phyloP scores from a whole-genome alignment of 148 eudicot genomes.

The Dysphania ambrosioides region DNA sequence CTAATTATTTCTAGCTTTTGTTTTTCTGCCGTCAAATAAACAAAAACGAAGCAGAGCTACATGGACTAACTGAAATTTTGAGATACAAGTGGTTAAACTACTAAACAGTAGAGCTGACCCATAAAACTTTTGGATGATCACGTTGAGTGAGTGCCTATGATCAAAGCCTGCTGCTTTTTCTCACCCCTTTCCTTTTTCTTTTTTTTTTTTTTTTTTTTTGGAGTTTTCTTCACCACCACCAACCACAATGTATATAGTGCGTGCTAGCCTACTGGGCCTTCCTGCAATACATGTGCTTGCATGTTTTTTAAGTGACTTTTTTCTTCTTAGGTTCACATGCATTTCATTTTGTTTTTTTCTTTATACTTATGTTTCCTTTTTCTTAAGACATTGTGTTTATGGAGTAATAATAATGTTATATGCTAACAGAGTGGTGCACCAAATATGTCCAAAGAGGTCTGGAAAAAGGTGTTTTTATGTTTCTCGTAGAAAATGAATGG shows the following conservation, averaged over 20 bases:
- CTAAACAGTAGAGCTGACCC: conserved; percentile 7
- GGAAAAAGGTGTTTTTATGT: conserved; percentile 1
- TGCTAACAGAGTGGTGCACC: conserved; percentile 6
- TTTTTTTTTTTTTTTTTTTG: background rate
- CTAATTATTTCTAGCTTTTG: no score
- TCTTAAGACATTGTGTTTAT: no score
- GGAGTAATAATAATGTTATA: background rate
- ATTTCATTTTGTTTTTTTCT: background rate
- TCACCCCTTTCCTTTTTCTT: background rate
- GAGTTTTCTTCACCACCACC: background rate
- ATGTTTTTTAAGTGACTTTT: conserved; percentile 29
- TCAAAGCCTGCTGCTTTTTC: background rate
- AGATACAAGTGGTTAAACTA: background rate
- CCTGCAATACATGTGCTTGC: conserved; percentile 35
- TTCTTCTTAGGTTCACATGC: conserved; percentile 23
- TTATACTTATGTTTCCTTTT: background rate
- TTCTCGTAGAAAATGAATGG: background rate
- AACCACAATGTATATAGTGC: conserved; percentile 21
- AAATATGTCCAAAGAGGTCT: conserved; percentile 1
- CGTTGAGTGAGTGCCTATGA: background rate
- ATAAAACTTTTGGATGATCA: background rate
- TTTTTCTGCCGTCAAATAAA: no score
- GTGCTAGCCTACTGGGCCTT: conserved; percentile 21
- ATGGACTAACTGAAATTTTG: background rate
- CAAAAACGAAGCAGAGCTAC: no score